Conservation (phyloP, 352 stramenopile species). For the Pythium guiyangense region DNA sequence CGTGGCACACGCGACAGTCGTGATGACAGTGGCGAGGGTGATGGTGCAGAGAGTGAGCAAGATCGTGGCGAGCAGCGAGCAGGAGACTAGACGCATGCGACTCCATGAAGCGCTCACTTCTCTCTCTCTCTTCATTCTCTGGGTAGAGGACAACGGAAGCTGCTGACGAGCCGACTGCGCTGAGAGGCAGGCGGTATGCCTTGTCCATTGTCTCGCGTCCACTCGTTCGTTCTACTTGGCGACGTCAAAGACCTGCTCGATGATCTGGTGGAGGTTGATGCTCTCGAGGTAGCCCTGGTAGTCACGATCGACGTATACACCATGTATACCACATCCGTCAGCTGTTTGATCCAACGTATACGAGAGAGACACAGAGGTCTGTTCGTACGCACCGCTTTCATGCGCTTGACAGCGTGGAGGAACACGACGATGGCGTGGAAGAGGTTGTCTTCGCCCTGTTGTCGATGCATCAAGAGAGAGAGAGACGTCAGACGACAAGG, state of each 20-base stretch:
- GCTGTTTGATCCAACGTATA: neutral
- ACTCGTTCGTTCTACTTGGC: slow-evolving; percentile 44
- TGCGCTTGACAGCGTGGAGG: slow-evolving; percentile 80
- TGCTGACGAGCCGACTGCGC: too few species aligned
- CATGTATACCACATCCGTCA: neutral
- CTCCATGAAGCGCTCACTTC: neutral
- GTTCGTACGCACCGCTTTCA: slow-evolving; percentile 63
- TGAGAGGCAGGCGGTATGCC: too few species aligned
- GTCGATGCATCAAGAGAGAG: neutral
- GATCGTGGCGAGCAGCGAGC: neutral
- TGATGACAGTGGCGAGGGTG: slow-evolving; percentile 13
- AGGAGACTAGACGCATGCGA: neutral
- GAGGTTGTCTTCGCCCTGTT: slow-evolving; percentile 75
- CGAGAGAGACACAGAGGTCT: neutral
- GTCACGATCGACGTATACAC: neutral
- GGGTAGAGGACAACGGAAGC: too few species aligned
- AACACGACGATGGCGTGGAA: slow-evolving; percentile 85
- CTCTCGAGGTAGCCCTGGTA: slow-evolving; percentile 75
- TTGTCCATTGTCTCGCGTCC: too few species aligned
- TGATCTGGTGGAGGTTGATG: slow-evolving; percentile 84
- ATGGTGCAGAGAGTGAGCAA: neutral
- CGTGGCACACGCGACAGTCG: neutral
- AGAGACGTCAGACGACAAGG: neutral
- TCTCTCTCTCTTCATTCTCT: too few species aligned
- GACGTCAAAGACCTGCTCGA: slow-evolving; percentile 83